These are phyloP conservation scores for Gossypium schwendimanii DNA, from an alignment of 441 rosid genomes.

Conservation along the genomic window DNA sequence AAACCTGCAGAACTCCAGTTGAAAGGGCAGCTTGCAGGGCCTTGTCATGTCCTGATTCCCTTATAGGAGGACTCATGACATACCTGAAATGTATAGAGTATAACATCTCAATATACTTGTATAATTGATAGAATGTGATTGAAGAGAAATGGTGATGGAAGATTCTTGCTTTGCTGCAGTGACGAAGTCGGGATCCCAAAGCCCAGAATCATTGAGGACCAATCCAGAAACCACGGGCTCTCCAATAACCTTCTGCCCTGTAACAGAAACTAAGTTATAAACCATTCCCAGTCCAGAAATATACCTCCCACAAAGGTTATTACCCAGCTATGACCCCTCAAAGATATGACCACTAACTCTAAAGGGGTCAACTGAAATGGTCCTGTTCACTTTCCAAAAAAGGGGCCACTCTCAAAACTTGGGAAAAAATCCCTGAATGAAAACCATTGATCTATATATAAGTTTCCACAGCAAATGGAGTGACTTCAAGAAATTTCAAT, in stretches of 20 bases:
- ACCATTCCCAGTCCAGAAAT: neutral
- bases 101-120: slow-evolving; percentile 10
- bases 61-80: slow-evolving; percentile 96
- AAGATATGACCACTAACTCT: neutral
- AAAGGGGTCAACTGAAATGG: neutral
- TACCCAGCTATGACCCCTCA: neutral
- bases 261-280: slow-evolving; percentile 19
- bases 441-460: neutral
- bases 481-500: neutral
- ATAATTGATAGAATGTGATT: neutral
- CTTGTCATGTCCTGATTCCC: slow-evolving; percentile 74
- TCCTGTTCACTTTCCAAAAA: neutral
- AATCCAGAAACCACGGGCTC: slow-evolving; percentile 90
- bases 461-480: neutral
- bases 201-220: slow-evolving; percentile 73
- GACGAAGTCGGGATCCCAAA: slow-evolving; percentile 79
- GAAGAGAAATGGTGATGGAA: neutral
- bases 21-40: slow-evolving; percentile 90
- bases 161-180: slow-evolving; percentile 67
- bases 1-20: slow-evolving; percentile 83
- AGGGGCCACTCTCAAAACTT: neutral
- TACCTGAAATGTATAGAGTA: slow-evolving; percentile 43
- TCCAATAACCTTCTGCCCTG: slow-evolving; percentile 91
- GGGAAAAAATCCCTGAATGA: neutral
- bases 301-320: neutral